phyloP scores from a whole-genome alignment of 495 filamentous ascomycete species.

The Penicillium arizonense region DNA sequence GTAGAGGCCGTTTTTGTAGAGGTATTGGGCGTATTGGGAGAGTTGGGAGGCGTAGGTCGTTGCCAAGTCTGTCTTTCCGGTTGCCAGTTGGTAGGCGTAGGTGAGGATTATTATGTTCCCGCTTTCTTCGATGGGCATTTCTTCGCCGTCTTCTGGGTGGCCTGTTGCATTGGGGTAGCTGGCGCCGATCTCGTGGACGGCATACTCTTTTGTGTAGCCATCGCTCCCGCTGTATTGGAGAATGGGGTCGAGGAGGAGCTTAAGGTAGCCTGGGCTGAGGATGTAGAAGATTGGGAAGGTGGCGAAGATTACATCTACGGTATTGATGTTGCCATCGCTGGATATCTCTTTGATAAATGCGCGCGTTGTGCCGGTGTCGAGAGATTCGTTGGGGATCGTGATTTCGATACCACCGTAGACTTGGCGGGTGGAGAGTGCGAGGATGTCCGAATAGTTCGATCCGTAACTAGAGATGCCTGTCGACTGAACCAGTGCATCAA shows the following conservation, averaged over 20 bases:
- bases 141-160: conserved; percentile 28
- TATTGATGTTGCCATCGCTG: conserved; percentile 49
- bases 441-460: conserved; percentile 43
- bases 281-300: conserved; percentile 41
- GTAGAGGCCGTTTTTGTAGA: conserved; percentile 42
- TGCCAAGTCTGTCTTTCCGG: conserved; percentile 29
- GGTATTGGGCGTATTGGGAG: conserved; percentile 45
- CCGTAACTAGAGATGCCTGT: conserved; percentile 24
- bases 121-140: conserved; percentile 41
- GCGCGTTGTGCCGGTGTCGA: conserved; percentile 34
- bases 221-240: conserved; percentile 36
- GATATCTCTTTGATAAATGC: conserved; percentile 51
- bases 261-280: conserved; percentile 40
- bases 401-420: conserved; percentile 43
- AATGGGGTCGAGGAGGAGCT: conserved; percentile 39
- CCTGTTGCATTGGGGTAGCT: conserved; percentile 46
- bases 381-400: conserved; percentile 36
- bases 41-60: conserved; percentile 28
- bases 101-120: conserved; percentile 39
- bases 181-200: conserved; percentile 34
- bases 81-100: conserved; percentile 36
- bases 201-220: conserved; percentile 33
- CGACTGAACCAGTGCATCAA: conserved; percentile 29
- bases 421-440: conserved; percentile 40
- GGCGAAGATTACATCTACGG: conserved; percentile 45